phyloP scores from a whole-genome alignment of 805 yeast genomes.

The Kuraishia molischiana region DNA sequence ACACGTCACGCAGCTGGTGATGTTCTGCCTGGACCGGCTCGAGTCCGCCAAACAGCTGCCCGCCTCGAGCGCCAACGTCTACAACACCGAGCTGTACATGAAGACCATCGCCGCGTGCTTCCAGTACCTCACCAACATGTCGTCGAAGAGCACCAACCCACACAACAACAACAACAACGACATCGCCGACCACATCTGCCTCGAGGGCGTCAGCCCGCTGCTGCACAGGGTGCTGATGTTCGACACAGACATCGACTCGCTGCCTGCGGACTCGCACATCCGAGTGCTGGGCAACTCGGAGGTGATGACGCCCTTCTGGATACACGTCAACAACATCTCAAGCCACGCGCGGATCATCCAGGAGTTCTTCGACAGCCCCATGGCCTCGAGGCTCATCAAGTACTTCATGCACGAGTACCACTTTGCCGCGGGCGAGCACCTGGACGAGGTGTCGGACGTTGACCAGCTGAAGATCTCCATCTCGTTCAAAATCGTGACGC shows the following conservation, averaged over 20 bases:
- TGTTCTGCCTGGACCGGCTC: not conserved
- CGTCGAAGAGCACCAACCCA: not conserved
- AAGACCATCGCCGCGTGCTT: not conserved
- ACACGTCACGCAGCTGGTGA: not conserved
- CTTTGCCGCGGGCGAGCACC: slow-evolving; percentile 8
- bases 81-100: not conserved
- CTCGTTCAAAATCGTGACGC: slow-evolving; percentile 14
- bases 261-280: not conserved
- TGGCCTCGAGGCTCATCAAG: slow-evolving; percentile 3
- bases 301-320: not conserved
- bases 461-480: slow-evolving; percentile 14
- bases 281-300: not conserved
- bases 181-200: slow-evolving; percentile 4
- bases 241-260: not conserved
- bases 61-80: not conserved
- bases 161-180: slow-evolving; percentile 12
- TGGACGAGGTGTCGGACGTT: slow-evolving; percentile 4
- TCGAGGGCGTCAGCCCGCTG: not conserved
- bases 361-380: slow-evolving; percentile 2
- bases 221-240: not conserved
- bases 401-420: slow-evolving; percentile 5
- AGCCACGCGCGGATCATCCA: not conserved
- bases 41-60: not conserved
- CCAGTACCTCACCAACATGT: slow-evolving; percentile 1
- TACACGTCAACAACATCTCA: not conserved